Evolutionary conservation across 2,329 filamentous ascomycete species (phyloP).

Genomic region (Xylaria sp.): DNA sequence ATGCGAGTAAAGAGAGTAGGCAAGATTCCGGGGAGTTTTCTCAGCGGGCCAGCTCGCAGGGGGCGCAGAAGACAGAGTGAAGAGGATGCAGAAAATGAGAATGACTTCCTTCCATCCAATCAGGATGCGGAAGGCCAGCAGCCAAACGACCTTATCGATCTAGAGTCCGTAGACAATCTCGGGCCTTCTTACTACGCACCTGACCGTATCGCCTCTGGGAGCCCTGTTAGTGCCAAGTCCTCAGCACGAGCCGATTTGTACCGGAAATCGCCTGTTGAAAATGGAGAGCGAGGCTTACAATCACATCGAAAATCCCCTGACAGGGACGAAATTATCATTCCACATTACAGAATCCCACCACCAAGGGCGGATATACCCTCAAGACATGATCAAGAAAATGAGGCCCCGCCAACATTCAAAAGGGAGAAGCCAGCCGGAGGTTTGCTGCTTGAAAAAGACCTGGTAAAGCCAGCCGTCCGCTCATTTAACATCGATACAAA

Average conservation of each 20-base stretch:
- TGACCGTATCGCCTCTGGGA: slow-evolving; percentile 66
- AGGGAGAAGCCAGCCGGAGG: slow-evolving; percentile 66
- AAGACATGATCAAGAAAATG: slow-evolving; percentile 84
- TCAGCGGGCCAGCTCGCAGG: slow-evolving; percentile 81
- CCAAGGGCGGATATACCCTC: slow-evolving; percentile 68
- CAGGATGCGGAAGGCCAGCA: slow-evolving; percentile 57
- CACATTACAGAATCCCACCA: slow-evolving; percentile 68
- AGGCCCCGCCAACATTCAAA: slow-evolving; percentile 75
- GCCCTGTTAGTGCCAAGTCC: slow-evolving; percentile 63
- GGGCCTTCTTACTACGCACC: slow-evolving; percentile 58
- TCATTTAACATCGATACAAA: slow-evolving; percentile 59
- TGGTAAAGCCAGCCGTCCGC: slow-evolving; percentile 63
- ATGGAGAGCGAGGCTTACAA: slow-evolving; percentile 45
- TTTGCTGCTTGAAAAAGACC: slow-evolving; percentile 64
- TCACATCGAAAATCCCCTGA: slow-evolving; percentile 46
- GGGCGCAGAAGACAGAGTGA: slow-evolving; percentile 75
- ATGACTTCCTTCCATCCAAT: slow-evolving; percentile 52
- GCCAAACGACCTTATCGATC: slow-evolving; percentile 49
- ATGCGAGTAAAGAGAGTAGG: slow-evolving; percentile 81
- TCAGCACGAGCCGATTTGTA: slow-evolving; percentile 56
- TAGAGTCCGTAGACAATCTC: slow-evolving; percentile 51
- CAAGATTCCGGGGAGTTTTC: slow-evolving; percentile 78
- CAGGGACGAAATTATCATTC: slow-evolving; percentile 55
- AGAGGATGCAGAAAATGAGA: slow-evolving; percentile 66
- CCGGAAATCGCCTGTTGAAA: slow-evolving; percentile 51